Conservation (phyloP, 331 rosid species). For the Pyrus hybrid region DNA sequence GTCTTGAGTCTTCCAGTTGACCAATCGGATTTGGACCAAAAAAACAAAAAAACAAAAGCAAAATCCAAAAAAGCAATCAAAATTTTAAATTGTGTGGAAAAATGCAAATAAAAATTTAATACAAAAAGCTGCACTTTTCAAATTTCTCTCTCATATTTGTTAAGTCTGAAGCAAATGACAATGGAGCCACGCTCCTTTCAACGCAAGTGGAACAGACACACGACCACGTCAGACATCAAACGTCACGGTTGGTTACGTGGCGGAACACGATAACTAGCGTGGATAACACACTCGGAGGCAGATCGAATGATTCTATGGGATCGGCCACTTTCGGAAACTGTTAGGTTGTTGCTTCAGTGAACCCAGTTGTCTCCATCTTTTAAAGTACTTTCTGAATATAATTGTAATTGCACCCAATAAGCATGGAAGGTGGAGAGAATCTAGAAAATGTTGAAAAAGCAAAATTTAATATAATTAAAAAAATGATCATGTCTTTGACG, state of each 20-base stretch:
- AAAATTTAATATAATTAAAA: not conserved
- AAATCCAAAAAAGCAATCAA: not conserved
- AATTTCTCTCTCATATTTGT: not conserved
- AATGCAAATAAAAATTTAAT: not conserved
- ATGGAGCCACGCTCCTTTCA: not conserved
- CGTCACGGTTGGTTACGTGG: conserved; percentile 2
- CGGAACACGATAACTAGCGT: conserved; percentile 12
- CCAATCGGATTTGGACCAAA: not conserved
- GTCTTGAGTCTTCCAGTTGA: no score
- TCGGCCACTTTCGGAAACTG: conserved; percentile 21
- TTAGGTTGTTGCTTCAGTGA: conserved; percentile 26
- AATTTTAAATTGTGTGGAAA: not conserved
- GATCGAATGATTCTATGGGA: not conserved
- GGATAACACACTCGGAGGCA: not conserved
- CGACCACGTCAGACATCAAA: not conserved
- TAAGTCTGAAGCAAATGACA: not conserved
- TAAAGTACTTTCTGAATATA: conserved; percentile 24
- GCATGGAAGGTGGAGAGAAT: conserved; percentile 36
- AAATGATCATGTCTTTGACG: conserved; percentile 10
- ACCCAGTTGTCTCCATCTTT: conserved; percentile 31
- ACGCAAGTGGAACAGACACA: not conserved
- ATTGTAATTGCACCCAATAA: conserved; percentile 23
- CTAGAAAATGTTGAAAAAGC: conserved; percentile 25
- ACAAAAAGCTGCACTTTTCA: not conserved
- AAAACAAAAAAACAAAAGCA: not conserved